Percentiles rank a stretch among this genome's conserved stretches.
These are phyloP conservation scores for Omphalea diandra DNA, from an alignment of 441 rosid species.

Conservation along the genomic window DNA sequence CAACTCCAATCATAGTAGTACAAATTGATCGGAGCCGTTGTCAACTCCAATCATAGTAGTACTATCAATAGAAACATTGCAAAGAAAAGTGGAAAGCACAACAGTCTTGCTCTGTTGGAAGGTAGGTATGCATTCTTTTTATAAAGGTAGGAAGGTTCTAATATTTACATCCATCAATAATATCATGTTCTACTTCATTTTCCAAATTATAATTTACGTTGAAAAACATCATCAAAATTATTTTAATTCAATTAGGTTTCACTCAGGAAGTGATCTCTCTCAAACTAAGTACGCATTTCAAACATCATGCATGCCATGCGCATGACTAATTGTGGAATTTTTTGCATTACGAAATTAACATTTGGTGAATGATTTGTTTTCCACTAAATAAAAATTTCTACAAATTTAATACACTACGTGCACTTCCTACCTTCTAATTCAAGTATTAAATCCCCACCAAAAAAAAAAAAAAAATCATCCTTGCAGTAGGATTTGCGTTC, in stretches of 20 bases:
- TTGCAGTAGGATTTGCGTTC: no score
- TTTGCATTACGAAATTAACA: no score
- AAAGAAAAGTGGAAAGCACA: background rate
- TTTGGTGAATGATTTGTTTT: no score
- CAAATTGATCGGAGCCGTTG: no score
- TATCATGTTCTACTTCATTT: background rate
- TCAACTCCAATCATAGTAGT: no score
- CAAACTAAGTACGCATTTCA: background rate
- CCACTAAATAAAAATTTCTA: no score
- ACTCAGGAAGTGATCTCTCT: background rate
- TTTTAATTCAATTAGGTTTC: background rate
- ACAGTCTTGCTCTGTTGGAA: constrained; percentile 2
- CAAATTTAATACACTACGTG: no score
- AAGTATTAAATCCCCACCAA: no score
- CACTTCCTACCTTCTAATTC: no score
- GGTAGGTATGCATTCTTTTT: constrained; percentile 3
- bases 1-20: no score
- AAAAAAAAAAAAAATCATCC: no score
- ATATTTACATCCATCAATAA: background rate
- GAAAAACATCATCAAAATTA: background rate
- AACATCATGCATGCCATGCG: background rate
- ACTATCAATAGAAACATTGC: background rate
- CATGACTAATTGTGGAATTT: background rate
- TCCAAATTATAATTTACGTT: background rate
- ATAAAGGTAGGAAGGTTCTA: background rate